Evolutionary conservation across 495 filamentous ascomycete species (phyloP).

Genomic region (Hapsidospora chrysogenum): DNA sequence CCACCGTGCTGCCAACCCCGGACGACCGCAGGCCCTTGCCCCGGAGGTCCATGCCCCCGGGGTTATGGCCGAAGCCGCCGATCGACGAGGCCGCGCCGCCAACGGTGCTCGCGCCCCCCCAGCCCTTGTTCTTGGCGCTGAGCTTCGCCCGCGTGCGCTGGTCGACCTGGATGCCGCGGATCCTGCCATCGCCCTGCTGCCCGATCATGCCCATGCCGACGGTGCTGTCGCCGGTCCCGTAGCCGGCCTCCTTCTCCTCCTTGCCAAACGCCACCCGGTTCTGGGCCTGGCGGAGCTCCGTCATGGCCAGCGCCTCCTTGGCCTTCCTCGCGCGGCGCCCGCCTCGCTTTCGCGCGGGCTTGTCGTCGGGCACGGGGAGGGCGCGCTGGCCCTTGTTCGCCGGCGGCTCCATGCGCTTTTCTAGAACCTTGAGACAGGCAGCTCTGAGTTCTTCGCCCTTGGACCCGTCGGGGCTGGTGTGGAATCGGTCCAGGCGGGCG

Average conservation of each 20-base stretch:
- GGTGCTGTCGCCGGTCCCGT: constrained; percentile 72
- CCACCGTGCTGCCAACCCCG: constrained; percentile 55
- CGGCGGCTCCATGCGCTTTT: constrained; percentile 87
- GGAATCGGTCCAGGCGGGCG: constrained; percentile 76
- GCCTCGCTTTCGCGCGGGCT: constrained; percentile 83
- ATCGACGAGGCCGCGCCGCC: constrained; percentile 58
- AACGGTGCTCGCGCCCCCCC: constrained; percentile 62
- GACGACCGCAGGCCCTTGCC: constrained; percentile 57
- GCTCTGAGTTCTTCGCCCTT: constrained; percentile 70
- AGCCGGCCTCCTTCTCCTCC: constrained; percentile 88
- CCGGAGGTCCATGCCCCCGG: constrained; percentile 47
- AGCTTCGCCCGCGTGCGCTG: constrained; percentile 83
- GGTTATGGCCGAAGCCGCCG: constrained; percentile 52
- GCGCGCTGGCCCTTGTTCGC: constrained; percentile 79
- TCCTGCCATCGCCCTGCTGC: constrained; percentile 66
- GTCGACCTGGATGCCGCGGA: constrained; percentile 79
- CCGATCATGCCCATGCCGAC: constrained; percentile 92
- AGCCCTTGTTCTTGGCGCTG: constrained; percentile 89
- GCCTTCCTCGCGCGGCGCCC: constrained; percentile 83
- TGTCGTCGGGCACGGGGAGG: constrained; percentile 88
- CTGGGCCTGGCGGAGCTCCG: constrained; percentile 87
- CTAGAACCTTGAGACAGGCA: constrained; percentile 72
- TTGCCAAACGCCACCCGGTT: constrained; percentile 94
- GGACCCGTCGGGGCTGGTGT: constrained; percentile 64
- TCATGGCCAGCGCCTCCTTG: constrained; percentile 95